A percentile compares a stretch with the other conserved stretches of the same genome.
Conservation (phyloP, 179 eudicot genomes). For the Nepenthes alata region DNA sequence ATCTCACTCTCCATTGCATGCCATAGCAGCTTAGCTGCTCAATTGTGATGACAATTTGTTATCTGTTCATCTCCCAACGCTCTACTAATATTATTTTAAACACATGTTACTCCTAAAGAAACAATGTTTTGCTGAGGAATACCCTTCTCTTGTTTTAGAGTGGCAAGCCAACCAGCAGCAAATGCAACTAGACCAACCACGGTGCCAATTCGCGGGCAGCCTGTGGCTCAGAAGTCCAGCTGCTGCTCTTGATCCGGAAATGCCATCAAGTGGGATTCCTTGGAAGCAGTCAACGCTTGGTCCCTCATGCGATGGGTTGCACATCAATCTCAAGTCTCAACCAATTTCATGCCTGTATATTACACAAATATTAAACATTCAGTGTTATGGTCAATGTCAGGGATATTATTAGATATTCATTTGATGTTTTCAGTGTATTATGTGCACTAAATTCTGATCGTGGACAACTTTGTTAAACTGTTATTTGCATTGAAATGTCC, state of each 20-base stretch:
- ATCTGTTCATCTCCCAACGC: too few species aligned
- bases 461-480: too few species aligned
- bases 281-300: conserved; percentile 1
- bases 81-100: too few species aligned
- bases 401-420: neutral
- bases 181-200: conserved; percentile 27
- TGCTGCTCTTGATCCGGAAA: conserved; percentile 27
- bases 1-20: too few species aligned
- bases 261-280: conserved; percentile 3
- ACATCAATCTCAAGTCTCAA: neutral
- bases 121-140: neutral
- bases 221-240: conserved; percentile 27
- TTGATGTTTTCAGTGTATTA: too few species aligned
- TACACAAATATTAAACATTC: conserved; percentile 3
- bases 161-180: conserved; percentile 34
- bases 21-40: too few species aligned
- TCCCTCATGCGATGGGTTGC: neutral
- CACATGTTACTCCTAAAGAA: neutral
- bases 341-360: conserved; percentile 11
- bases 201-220: conserved; percentile 35
- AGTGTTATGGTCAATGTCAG: neutral
- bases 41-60: neutral
- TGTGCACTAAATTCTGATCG: too few species aligned
- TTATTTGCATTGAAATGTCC: too few species aligned
- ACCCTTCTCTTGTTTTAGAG: conserved; percentile 10